phyloP scores from a whole-genome alignment of 192 early-diverging fungal species.

The Mortierella claussenii region DNA sequence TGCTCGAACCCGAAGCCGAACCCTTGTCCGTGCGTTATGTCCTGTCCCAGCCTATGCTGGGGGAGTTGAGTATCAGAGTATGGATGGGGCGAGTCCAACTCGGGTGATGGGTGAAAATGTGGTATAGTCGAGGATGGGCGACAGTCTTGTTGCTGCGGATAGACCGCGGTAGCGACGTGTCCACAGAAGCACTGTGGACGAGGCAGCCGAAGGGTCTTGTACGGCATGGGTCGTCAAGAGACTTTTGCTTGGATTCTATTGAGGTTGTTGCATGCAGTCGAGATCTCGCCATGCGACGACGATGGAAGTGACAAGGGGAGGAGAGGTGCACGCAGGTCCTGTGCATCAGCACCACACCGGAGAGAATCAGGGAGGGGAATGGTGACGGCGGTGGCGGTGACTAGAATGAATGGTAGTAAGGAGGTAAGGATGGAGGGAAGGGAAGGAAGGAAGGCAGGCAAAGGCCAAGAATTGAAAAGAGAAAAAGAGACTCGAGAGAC shows the following conservation, averaged over 20 bases:
- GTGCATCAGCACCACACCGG: not conserved
- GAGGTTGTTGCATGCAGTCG: not conserved
- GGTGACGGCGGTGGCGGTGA: too few species aligned
- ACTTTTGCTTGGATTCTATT: not conserved
- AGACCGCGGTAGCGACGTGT: conserved; percentile 5
- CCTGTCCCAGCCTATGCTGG: not conserved
- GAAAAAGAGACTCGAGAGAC: not conserved
- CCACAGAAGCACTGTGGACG: conserved; percentile 29
- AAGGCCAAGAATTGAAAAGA: not conserved
- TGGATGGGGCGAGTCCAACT: not conserved
- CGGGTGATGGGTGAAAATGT: not conserved
- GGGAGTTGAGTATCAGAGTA: not conserved
- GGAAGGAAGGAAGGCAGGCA: not conserved
- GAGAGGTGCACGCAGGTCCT: conserved; percentile 2
- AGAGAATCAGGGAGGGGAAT: too few species aligned
- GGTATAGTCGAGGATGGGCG: not conserved
- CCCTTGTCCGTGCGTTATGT: not conserved
- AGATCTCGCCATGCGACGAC: not conserved
- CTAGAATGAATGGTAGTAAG: not conserved
- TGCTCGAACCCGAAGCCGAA: not conserved
- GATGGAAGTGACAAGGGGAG: not conserved
- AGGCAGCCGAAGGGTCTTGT: not conserved
- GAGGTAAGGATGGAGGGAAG: not conserved
- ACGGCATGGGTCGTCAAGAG: too few species aligned
- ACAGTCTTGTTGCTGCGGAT: not conserved